phyloP scores from a whole-genome alignment of 108 stramenopile genomes.

The Fistulifera solaris region DNA sequence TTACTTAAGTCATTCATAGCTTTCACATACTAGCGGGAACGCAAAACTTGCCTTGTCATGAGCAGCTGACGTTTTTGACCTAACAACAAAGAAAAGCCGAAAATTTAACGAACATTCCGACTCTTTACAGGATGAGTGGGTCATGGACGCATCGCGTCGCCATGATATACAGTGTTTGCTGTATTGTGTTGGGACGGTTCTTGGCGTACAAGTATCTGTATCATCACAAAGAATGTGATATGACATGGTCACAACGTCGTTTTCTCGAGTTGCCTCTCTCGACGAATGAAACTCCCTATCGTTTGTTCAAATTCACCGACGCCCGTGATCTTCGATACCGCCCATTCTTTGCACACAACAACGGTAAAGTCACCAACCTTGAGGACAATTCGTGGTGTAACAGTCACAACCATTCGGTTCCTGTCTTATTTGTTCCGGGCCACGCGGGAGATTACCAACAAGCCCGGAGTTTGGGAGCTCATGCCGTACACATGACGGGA shows the following conservation, averaged over 20 bases:
- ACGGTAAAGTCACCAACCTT: background rate
- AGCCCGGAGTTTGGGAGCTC: slow-evolving; percentile 65
- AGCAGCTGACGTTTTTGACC: too few species aligned
- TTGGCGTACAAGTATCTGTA: slow-evolving; percentile 17
- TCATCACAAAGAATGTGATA: slow-evolving; percentile 57
- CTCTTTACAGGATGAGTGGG: too few species aligned
- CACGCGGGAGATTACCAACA: slow-evolving; percentile 73
- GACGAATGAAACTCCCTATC: slow-evolving; percentile 19
- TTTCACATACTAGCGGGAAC: too few species aligned
- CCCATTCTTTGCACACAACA: too few species aligned
- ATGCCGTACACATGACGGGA: slow-evolving; percentile 63
- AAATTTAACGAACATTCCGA: too few species aligned
- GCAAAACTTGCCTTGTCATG: too few species aligned
- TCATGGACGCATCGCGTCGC: too few species aligned
- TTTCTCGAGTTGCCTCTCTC: slow-evolving; percentile 14
- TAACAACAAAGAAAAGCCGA: too few species aligned
- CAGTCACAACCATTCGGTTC: slow-evolving; percentile 13
- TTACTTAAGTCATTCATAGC: too few species aligned
- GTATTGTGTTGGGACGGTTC: slow-evolving; percentile 3
- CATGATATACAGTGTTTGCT: too few species aligned
- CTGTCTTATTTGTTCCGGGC: slow-evolving; percentile 69
- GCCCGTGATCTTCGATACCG: slow-evolving; percentile 62
- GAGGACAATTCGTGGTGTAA: background rate
- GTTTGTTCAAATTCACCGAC: slow-evolving; percentile 67
- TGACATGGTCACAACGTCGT: slow-evolving; percentile 52